Evolutionary conservation across 352 stramenopile genomes (phyloP).

Genomic region (Globisporangium barbulae): DNA sequence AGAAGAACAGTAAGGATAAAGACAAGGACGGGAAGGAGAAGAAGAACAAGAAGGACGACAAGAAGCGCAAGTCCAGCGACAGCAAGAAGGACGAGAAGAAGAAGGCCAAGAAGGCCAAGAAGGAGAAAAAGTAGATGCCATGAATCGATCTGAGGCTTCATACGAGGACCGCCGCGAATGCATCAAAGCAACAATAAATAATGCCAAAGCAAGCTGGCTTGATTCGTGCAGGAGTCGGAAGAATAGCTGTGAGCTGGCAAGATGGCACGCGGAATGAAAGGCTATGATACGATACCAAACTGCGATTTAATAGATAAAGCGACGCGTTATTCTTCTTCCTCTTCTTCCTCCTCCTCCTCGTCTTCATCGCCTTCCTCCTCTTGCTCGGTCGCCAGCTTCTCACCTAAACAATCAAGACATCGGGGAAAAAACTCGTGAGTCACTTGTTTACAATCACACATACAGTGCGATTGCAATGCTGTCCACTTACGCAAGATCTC

Average conservation of each 20-base stretch:
- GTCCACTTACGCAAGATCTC: constrained; percentile 75
- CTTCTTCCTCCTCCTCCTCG: constrained; percentile 50
- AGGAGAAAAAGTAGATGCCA: constrained; percentile 55
- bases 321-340: constrained; percentile 15
- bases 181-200: constrained; percentile 32
- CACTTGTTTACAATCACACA: background rate
- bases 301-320: constrained; percentile 8
- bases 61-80: constrained; percentile 39
- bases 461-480: background rate
- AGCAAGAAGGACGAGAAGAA: constrained; percentile 52
- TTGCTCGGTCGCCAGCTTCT: constrained; percentile 78
- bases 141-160: constrained; percentile 16
- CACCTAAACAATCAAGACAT: constrained; percentile 30
- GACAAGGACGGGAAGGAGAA: constrained; percentile 37
- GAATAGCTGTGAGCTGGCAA: constrained; percentile 2
- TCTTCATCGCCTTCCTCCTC: constrained; percentile 55
- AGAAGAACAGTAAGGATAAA: constrained; percentile 38
- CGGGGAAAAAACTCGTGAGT: background rate
- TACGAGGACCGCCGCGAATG: constrained; percentile 8
- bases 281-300: constrained; percentile 9
- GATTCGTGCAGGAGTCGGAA: too few species aligned
- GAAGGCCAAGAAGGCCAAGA: constrained; percentile 71
- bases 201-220: background rate
- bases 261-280: constrained; percentile 21
- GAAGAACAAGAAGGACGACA: constrained; percentile 66